Evolutionary conservation across 2,329 filamentous ascomycete species (phyloP), one percentile per base, ranked within the genome.

Genomic region (Chaetomiaceae sp.): DNA sequence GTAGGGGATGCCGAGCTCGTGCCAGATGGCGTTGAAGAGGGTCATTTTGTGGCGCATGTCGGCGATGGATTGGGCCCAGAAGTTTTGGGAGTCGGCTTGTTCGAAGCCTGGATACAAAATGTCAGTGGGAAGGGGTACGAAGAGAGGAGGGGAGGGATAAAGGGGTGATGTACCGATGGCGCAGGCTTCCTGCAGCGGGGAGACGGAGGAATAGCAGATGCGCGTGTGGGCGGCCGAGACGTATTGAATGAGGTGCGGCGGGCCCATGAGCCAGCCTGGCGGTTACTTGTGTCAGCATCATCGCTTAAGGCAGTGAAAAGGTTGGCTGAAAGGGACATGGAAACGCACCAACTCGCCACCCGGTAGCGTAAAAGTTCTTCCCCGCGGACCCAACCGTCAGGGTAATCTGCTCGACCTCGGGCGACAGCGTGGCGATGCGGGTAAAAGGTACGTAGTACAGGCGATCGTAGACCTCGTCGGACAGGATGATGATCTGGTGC

Each of bases 341-440:
- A n/a, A n/a, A 66, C 75, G 17, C 63, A 75, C 76, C 82, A 4
- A 97, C 91, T 54, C 94, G 85, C 94, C 94, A 99, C 44, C 94
- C 94, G 0, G 94, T 99, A 53, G 89, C 90, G 67, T 97, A 97
- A 72, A 99, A 99, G 76, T 94, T 95, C 80, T 99, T 99, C 64
- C 94, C 94, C 1, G 91, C 94, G 0, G 91, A 96, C 19, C 94
- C 94, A 27, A 99, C 94, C 0, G 94, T 97, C 45, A 99, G 73
- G 4, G 94, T 97, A 61, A 95, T 79, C 54, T 83, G 83, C 63
- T 91, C 91, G 47, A 97, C 84, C 69, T 96, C 91, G 0, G 91
- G 91, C 0, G 90, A 95, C 17, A 99, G 76, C 0, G 91, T 96
- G 22, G 89, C 89, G 51, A 97, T 87, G 63, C 94, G 83, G 1